Percentiles rank a stretch among this genome's conserved stretches.
These are phyloP conservation scores for Eucalyptus urophylla DNA, from an alignment of 345 rosid species.

Conservation along the genomic window DNA sequence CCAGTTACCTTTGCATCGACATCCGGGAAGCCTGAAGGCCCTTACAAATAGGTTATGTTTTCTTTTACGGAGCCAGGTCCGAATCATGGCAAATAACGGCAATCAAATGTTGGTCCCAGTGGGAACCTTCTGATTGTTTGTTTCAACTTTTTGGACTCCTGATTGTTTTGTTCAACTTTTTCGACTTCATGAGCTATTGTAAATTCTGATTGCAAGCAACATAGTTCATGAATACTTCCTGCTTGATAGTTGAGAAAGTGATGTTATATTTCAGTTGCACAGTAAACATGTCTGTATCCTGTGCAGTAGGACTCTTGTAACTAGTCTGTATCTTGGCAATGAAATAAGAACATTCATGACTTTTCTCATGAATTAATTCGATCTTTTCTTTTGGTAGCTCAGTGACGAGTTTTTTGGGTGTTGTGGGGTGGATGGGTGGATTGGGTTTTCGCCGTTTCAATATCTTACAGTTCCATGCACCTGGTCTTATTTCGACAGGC, in stretches of 20 bases:
- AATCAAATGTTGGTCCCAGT: not conserved
- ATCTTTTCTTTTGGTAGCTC: not conserved
- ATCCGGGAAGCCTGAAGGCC: not conserved
- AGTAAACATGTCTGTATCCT: not conserved
- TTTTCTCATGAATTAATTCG: not conserved
- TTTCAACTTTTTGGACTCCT: not conserved
- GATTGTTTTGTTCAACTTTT: not conserved
- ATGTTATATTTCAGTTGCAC: not conserved
- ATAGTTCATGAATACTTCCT: not conserved
- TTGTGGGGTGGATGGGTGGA: too few relatives aligned
- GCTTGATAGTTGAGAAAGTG: not conserved
- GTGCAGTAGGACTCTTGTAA: not conserved
- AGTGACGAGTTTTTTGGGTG: not conserved
- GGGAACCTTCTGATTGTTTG: not conserved
- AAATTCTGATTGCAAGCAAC: not conserved
- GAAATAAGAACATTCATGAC: not conserved
- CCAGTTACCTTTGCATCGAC: constrained; percentile 55
- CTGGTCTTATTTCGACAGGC: not conserved
- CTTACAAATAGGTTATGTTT: not conserved
- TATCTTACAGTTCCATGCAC: not conserved
- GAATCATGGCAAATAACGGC: not conserved
- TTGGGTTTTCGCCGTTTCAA: not conserved
- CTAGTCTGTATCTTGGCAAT: not conserved
- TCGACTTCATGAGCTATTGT: not conserved
- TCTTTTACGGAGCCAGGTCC: not conserved